These are phyloP conservation scores for Phaeotremella skinneri DNA, from an alignment of 768 basidiomycete genomes.

Conservation along the genomic window DNA sequence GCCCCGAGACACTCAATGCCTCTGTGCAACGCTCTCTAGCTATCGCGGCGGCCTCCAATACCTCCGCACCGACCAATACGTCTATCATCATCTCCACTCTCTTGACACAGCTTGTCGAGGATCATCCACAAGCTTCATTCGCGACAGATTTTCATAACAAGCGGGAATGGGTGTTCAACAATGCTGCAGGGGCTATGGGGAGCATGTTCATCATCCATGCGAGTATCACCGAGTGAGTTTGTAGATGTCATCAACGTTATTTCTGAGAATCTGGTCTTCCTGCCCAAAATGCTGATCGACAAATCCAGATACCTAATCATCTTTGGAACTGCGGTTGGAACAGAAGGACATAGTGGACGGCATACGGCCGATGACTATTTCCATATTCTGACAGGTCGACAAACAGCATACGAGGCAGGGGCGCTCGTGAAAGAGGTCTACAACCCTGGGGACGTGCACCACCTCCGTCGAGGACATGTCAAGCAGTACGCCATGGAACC, in stretches of 20 bases:
- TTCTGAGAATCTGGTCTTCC: not conserved
- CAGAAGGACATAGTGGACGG: constrained; percentile 90
- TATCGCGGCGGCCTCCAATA: constrained; percentile 16
- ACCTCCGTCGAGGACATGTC: constrained; percentile 72
- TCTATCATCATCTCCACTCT: constrained; percentile 77
- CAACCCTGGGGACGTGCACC: constrained; percentile 76
- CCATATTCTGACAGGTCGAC: constrained; percentile 88
- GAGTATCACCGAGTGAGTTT: constrained; percentile 89
- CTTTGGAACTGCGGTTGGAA: constrained; percentile 93
- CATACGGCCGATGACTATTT: constrained; percentile 99
- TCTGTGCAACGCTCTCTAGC: constrained; percentile 73
- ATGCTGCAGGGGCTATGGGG: constrained; percentile 97
- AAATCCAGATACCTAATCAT: constrained; percentile 56
- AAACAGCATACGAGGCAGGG: constrained; percentile 87
- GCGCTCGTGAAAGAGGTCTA: constrained; percentile 80
- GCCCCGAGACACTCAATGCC: constrained; percentile 67
- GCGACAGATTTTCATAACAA: constrained; percentile 50
- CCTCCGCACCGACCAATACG: constrained; percentile 54
- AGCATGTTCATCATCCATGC: constrained; percentile 95
- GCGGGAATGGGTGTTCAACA: constrained; percentile 91
- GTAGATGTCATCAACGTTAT: constrained; percentile 55
- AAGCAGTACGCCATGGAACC: constrained; percentile 99
- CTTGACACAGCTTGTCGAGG: constrained; percentile 69
- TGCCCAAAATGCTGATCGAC: not conserved
- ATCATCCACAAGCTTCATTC: constrained; percentile 61